Base-by-base conservation (phyloP, 179 eudicot genomes). In the Gypsophila paniculata region DNA sequence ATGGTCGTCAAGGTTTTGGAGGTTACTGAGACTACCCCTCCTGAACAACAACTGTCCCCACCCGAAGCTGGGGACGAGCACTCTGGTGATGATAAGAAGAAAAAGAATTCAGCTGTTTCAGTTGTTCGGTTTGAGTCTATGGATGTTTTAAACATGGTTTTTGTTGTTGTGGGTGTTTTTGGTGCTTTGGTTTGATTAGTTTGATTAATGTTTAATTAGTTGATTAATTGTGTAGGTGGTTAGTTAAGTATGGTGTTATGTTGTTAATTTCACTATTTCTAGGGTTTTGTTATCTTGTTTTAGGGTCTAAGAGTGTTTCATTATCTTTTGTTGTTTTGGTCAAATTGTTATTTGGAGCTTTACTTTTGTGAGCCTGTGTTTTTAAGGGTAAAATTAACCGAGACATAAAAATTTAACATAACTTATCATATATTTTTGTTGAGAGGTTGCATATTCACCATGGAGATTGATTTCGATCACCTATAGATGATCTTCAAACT, bases 1-100 rank as follows among this genome's bases (percentile, higher is more conserved):
- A 85, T 87, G 89, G 70, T 87, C 11, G 59, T 87, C 72, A 87
- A 87, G 72, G 91, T 87, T 38, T 54, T 83, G 71, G 86, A 85
- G 62, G 76, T 74, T 15, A 42, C 46, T 6, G 78, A 48, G 51
- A 72, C 8, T 15, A n/a, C n/a, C n/a, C 79, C 75, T 13, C 72
- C 82, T 29, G 42, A 36, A 42, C 46, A 52, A 25, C 78, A 57
- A 7, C 62, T 34, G 21, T 36, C 77, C 17, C 69, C 69, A 21
- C 69, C 69, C 4, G 34, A 29, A 4, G 34, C 34, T 29, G 62
- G 55, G 15, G 55, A 51, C 15, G 6, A 15, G 15, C 4, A 53
- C 8, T 2, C 3, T 61, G 53, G 44, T 6, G 48, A 42, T 15
- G 39, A 64, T 23, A 36, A 22, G n/a, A 68, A 67, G 65, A 66